These are phyloP conservation scores for Strigomonas oncopelti DNA, from an alignment of 208 protist genomes.

Conservation along the genomic window DNA sequence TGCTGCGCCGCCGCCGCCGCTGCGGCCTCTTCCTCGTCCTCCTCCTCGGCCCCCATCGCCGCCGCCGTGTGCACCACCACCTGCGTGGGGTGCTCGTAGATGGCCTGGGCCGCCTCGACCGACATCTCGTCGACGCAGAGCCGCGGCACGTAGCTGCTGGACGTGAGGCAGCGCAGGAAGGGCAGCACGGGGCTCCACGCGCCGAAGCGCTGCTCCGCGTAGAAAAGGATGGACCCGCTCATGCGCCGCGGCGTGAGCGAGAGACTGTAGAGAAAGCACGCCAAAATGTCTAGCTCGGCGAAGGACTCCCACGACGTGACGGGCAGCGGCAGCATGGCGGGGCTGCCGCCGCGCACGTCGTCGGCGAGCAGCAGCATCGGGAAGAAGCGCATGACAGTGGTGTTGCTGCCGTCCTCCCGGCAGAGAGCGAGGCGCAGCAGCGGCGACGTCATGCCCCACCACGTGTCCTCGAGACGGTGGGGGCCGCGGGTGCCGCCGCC, in stretches of 20 bases:
- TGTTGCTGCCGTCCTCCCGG: constrained; percentile 18
- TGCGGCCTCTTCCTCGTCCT: constrained; percentile 1
- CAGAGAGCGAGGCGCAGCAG: constrained; percentile 32
- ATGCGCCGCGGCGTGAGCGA: constrained; percentile 29
- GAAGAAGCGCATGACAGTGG: constrained; percentile 35
- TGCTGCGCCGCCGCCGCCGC: background rate
- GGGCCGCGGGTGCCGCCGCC: too few species aligned
- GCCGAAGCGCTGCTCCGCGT: constrained; percentile 63
- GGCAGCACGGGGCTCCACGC: constrained; percentile 26
- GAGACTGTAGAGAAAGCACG: constrained; percentile 55
- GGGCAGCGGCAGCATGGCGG: background rate
- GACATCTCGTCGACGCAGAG: constrained; percentile 1
- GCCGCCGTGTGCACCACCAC: background rate
- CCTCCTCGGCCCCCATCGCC: background rate
- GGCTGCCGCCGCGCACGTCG: background rate
- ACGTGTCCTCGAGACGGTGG: constrained; percentile 15
- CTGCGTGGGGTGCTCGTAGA: constrained; percentile 15
- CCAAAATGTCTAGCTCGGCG: constrained; percentile 77
- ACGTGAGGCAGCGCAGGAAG: constrained; percentile 46
- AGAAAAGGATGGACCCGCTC: constrained; percentile 26
- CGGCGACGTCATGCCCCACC: constrained; percentile 31
- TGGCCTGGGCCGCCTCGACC: background rate
- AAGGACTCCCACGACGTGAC: constrained; percentile 72
- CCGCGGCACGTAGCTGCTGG: constrained; percentile 37
- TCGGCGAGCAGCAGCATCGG: constrained; percentile 13